phyloP scores from a whole-genome alignment of 352 stramenopile genomes.

The Pythium oligandrum region DNA sequence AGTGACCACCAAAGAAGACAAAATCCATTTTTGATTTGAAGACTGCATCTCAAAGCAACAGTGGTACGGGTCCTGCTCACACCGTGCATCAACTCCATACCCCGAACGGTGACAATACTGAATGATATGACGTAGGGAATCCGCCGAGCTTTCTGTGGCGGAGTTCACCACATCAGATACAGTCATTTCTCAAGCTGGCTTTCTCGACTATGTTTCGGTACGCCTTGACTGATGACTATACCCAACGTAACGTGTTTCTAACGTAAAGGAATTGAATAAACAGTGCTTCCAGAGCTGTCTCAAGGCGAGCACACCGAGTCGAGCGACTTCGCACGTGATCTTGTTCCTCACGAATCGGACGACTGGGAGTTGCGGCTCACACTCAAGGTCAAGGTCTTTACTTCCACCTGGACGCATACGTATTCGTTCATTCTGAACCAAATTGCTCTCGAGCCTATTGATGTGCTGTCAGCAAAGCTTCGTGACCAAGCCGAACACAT shows the following conservation, averaged over 20 bases:
- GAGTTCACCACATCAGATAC: not conserved
- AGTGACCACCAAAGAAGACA: not conserved
- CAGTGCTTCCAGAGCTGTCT: conserved; percentile 5
- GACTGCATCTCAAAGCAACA: not conserved
- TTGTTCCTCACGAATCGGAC: not conserved
- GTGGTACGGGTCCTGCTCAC: not conserved
- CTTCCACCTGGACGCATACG: not conserved
- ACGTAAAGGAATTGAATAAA: not conserved
- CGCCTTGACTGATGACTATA: too few species aligned
- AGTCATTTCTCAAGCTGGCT: not conserved
- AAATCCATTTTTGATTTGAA: not conserved
- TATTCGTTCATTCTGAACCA: not conserved
- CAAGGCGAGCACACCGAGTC: not conserved
- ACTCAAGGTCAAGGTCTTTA: not conserved
- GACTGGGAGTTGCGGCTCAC: not conserved
- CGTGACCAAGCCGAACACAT: conserved; percentile 1
- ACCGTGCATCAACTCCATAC: too few species aligned
- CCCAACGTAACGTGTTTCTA: not conserved
- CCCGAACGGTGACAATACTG: not conserved
- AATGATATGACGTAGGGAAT: not conserved
- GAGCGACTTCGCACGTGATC: not conserved
- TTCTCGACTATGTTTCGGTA: conserved; percentile 1
- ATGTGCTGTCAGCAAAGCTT: conserved; percentile 1
- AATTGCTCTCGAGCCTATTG: not conserved
- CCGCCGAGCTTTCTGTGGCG: not conserved